These are phyloP conservation scores for Haplographium delicatum DNA, from an alignment of 495 filamentous ascomycete species.

Conservation along the genomic window DNA sequence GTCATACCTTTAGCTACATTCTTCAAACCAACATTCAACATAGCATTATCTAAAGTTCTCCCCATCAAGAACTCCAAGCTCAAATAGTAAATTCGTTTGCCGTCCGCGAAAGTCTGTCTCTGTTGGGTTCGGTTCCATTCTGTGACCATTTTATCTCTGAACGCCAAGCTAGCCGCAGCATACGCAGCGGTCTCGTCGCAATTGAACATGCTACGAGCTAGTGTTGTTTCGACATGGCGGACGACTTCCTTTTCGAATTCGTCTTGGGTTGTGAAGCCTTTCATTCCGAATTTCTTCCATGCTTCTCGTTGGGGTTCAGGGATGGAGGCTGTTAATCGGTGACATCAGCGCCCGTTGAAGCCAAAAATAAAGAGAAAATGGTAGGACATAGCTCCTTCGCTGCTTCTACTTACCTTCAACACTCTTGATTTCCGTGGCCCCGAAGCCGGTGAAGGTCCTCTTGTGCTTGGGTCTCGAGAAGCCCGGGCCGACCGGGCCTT, in stretches of 20 bases:
- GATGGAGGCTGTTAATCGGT: conserved; percentile 57
- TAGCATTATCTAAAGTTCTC: conserved; percentile 92
- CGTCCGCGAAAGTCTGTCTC: conserved; percentile 81
- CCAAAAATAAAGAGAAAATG: too few species aligned
- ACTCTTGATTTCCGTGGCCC: conserved; percentile 81
- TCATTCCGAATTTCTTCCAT: conserved; percentile 73
- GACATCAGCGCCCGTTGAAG: too few species aligned
- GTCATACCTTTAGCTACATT: conserved; percentile 66
- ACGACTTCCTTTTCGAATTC: conserved; percentile 73
- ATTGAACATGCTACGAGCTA: conserved; percentile 95
- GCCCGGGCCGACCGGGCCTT: conserved; percentile 71
- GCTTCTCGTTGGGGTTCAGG: conserved; percentile 83
- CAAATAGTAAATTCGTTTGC: conserved; percentile 93
- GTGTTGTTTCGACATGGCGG: conserved; percentile 90
- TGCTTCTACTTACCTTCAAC: conserved; percentile 67
- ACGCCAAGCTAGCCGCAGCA: conserved; percentile 80
- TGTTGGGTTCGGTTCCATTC: conserved; percentile 99
- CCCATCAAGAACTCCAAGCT: conserved; percentile 98
- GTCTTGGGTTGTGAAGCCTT: conserved; percentile 67
- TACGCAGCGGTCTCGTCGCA: conserved; percentile 96
- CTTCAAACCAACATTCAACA: conserved; percentile 92
- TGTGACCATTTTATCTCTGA: conserved; percentile 87
- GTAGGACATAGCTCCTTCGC: too few species aligned
- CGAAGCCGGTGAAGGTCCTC: conserved; percentile 88
- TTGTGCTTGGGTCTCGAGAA: conserved; percentile 87